These are phyloP conservation scores for Fusarium fujikuroi DNA, from an alignment of 2,329 filamentous ascomycete species.

Conservation along the genomic window DNA sequence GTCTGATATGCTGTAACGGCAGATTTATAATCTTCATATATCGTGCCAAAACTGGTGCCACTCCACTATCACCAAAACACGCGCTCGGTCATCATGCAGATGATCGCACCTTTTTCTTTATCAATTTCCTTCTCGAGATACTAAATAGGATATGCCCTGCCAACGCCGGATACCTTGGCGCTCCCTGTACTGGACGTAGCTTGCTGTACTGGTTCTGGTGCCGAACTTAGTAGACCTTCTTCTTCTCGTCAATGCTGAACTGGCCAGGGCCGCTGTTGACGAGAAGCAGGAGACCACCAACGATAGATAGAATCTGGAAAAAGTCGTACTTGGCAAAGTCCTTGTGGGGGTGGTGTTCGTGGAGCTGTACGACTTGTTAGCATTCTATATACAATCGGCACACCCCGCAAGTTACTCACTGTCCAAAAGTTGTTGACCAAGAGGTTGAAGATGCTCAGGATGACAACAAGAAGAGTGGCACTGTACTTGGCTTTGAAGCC, in stretches of 20 bases:
- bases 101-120: slow-evolving; percentile 27
- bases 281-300: slow-evolving; percentile 92
- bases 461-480: slow-evolving; percentile 92
- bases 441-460: slow-evolving; percentile 96
- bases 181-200: slow-evolving; percentile 14
- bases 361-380: slow-evolving; percentile 69
- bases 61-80: slow-evolving; percentile 12
- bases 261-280: slow-evolving; percentile 99
- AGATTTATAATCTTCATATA: slow-evolving; percentile 26
- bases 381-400: neutral
- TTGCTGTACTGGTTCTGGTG: neutral
- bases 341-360: slow-evolving; percentile 98
- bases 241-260: slow-evolving; percentile 99
- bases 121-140: slow-evolving; percentile 28
- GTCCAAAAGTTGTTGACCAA: slow-evolving; percentile 99
- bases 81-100: slow-evolving; percentile 9
- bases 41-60: slow-evolving; percentile 20
- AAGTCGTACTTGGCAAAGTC: slow-evolving; percentile 99
- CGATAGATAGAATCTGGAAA: slow-evolving; percentile 99
- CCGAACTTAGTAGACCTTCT: slow-evolving; percentile 91
- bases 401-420: slow-evolving; percentile 64
- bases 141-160: slow-evolving; percentile 37
- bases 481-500: slow-evolving; percentile 99
- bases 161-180: slow-evolving; percentile 38
- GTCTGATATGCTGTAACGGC: slow-evolving; percentile 29